Conservation (phyloP, 176 grass and related monocot species). For the Melocanna baccifera region DNA sequence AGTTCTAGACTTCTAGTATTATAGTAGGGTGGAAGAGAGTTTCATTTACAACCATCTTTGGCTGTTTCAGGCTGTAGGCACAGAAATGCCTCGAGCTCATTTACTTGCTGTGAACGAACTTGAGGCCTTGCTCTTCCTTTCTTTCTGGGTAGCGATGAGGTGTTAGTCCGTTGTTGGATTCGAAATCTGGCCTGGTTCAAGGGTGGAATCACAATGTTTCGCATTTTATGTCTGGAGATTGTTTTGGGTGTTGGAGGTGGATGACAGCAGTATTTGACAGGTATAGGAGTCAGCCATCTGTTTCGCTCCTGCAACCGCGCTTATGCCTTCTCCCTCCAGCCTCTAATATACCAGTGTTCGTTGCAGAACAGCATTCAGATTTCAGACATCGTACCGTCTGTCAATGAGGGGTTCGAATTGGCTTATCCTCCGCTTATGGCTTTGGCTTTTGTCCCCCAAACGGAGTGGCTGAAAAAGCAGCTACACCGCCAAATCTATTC, state of each 20-base stretch:
- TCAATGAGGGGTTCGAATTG: no score
- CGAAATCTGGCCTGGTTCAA: not conserved
- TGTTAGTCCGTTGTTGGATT: not conserved
- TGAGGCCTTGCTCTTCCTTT: constrained; percentile 1
- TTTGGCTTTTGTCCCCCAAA: no score
- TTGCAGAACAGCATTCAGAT: not conserved
- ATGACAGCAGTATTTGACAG: not conserved
- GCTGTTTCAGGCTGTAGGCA: constrained; percentile 19
- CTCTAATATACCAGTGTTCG: not conserved
- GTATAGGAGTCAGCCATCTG: not conserved
- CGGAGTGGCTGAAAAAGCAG: no score
- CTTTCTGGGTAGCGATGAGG: not conserved
- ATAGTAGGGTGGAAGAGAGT: constrained; percentile 17
- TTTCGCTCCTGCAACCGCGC: not conserved
- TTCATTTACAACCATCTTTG: constrained; percentile 3
- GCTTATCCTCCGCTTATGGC: no score
- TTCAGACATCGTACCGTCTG: not conserved
- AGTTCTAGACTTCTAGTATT: constrained; percentile 30
- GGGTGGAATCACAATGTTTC: not conserved
- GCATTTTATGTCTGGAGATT: not conserved
- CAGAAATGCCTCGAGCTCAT: constrained; percentile 27
- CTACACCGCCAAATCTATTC: no score
- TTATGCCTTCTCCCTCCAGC: not conserved
- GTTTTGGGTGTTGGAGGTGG: not conserved
- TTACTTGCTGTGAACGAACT: constrained; percentile 39